Percentiles rank a stretch among this genome's conserved stretches.
phyloP scores from a whole-genome alignment of 2,329 filamentous ascomycete species.

The Pezicula radicicola region DNA sequence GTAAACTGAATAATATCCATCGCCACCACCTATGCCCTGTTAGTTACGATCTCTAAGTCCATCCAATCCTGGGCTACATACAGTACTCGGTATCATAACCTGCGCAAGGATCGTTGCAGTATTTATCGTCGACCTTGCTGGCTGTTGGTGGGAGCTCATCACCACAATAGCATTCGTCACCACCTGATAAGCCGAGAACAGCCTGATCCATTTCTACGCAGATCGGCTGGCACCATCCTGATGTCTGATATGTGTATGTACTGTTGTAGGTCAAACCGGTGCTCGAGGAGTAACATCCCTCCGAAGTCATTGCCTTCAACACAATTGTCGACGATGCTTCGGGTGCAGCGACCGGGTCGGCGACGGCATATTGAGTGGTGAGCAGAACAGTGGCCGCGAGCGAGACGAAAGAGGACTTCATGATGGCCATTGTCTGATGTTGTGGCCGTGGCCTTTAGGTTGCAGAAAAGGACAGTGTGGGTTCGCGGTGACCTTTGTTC shows the following conservation, averaged over 20 bases:
- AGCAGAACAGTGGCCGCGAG: constrained; percentile 12
- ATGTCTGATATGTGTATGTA: constrained; percentile 23
- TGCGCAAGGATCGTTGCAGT: constrained; percentile 22
- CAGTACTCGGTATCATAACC: constrained; percentile 24
- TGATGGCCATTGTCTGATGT: constrained; percentile 14
- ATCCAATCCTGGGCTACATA: constrained; percentile 10
- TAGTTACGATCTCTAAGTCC: constrained; percentile 8
- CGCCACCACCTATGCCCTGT: constrained; percentile 23
- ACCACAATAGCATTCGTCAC: constrained; percentile 27
- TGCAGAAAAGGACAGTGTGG: constrained; percentile 7
- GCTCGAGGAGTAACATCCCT: constrained; percentile 25
- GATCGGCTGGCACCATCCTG: constrained; percentile 20
- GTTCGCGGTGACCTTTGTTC: constrained; percentile 2
- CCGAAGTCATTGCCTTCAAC: constrained; percentile 5
- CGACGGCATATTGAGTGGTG: constrained; percentile 11
- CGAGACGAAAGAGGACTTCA: constrained; percentile 16
- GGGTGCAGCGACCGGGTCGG: constrained; percentile 5
- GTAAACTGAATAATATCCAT: constrained; percentile 21
- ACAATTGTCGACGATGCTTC: neutral
- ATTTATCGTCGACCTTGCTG: constrained; percentile 12
- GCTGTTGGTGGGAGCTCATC: constrained; percentile 19
- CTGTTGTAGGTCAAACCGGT: constrained; percentile 20
- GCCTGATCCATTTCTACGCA: constrained; percentile 15
- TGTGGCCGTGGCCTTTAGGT: constrained; percentile 17
- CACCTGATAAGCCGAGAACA: constrained; percentile 21